phyloP scores from a whole-genome alignment of 805 yeast species.

The Candida corydali region DNA sequence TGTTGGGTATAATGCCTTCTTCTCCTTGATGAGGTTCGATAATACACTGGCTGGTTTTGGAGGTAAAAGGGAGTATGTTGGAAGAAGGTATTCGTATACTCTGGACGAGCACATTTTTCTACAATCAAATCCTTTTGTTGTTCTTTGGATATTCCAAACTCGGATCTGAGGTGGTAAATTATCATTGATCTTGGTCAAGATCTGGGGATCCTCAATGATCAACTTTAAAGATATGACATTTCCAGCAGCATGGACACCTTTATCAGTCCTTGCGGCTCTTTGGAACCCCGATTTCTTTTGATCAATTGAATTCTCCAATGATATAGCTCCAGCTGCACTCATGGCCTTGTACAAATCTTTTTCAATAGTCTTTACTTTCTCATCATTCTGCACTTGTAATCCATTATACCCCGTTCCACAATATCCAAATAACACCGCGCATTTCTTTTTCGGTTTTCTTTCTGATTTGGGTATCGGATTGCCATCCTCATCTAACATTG shows the following conservation, averaged over 20 bases:
- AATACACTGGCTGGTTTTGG: constrained; percentile 78
- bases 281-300: constrained; percentile 82
- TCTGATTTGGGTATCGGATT: constrained; percentile 53
- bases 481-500: constrained; percentile 59
- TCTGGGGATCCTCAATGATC: constrained; percentile 76
- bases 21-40: constrained; percentile 53
- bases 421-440: constrained; percentile 86
- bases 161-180: constrained; percentile 81
- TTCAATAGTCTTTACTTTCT: constrained; percentile 85
- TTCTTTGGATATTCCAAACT: constrained; percentile 89
- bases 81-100: constrained; percentile 88
- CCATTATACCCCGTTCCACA: constrained; percentile 97
- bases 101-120: constrained; percentile 95
- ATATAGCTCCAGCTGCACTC: constrained; percentile 81
- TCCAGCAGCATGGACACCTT: constrained; percentile 98
- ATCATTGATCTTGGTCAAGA: constrained; percentile 68
- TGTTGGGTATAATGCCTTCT: constrained; percentile 54
- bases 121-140: constrained; percentile 89
- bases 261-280: constrained; percentile 88
- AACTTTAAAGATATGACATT: constrained; percentile 81
- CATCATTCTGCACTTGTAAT: constrained; percentile 78
- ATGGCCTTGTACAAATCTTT: constrained; percentile 83
- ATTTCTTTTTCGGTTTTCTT: constrained; percentile 82
- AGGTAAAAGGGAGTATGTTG: constrained; percentile 84
- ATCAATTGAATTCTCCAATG: constrained; percentile 82